phyloP scores from a whole-genome alignment of 2,329 filamentous ascomycete genomes.

The Fusarium decemcellulare region DNA sequence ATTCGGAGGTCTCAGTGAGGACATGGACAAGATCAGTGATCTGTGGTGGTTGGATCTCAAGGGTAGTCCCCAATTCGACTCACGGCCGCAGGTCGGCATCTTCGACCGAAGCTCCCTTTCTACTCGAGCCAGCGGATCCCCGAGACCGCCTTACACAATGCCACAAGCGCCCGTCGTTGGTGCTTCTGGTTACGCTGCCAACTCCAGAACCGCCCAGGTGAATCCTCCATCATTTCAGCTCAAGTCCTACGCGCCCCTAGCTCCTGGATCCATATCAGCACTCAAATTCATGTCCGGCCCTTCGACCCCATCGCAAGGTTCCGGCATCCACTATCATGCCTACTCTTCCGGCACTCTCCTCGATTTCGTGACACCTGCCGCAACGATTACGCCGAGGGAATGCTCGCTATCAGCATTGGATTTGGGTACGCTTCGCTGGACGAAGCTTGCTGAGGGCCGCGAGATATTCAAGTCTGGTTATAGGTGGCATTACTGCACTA shows the following conservation, averaged over 20 bases:
- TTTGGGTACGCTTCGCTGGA: conserved; percentile 89
- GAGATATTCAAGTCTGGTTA: conserved; percentile 95
- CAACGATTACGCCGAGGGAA: conserved; percentile 87
- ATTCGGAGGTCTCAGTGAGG: conserved; percentile 92
- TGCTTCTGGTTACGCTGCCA: conserved; percentile 76
- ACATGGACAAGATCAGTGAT: conserved; percentile 97
- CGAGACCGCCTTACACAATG: conserved; percentile 67
- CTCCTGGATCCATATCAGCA: conserved; percentile 90
- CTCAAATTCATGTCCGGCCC: conserved; percentile 87
- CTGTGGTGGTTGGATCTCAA: conserved; percentile 98
- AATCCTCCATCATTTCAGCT: conserved; percentile 76
- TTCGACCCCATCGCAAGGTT: conserved; percentile 88
- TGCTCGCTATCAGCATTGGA: conserved; percentile 94
- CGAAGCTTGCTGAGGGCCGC: conserved; percentile 92
- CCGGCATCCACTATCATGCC: conserved; percentile 94
- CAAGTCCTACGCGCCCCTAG: conserved; percentile 83
- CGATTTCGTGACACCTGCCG: conserved; percentile 93
- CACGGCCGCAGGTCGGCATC: conserved; percentile 70
- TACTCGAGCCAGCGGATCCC: conserved; percentile 62
- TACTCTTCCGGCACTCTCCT: conserved; percentile 94
- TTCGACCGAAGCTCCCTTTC: conserved; percentile 62
- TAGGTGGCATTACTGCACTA: conserved; percentile 97
- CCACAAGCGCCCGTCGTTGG: conserved; percentile 67
- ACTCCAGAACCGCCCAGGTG: conserved; percentile 76
- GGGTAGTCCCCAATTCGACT: conserved; percentile 87